phyloP scores from a whole-genome alignment of 257 asterid species.

The Ehretia macrophylla region DNA sequence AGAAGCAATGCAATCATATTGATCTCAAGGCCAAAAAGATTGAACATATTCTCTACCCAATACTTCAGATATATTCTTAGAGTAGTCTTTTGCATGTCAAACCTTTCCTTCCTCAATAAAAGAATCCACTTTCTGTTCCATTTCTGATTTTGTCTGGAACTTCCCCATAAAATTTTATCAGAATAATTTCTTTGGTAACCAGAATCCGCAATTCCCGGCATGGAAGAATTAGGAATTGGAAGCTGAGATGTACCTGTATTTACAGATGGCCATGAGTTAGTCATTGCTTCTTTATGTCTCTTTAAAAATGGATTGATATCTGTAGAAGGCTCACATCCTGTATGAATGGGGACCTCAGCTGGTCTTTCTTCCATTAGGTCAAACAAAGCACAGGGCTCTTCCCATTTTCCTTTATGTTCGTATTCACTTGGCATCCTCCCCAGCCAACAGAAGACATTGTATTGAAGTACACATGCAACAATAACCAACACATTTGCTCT shows the following conservation, averaged over 20 bases:
- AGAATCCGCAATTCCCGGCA: neutral
- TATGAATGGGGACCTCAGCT: conserved; percentile 30
- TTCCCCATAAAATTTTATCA: conserved; percentile 74
- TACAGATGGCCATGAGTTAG: conserved; percentile 47
- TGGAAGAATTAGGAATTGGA: conserved; percentile 32
- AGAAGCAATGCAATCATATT: conserved; percentile 82
- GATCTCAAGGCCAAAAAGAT: conserved; percentile 97
- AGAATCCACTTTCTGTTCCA: conserved; percentile 75
- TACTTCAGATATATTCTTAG: conserved; percentile 80
- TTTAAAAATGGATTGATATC: neutral
- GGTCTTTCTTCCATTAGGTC: conserved; percentile 55
- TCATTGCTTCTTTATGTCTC: conserved; percentile 18
- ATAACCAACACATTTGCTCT: conserved; percentile 88
- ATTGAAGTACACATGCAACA: conserved; percentile 88
- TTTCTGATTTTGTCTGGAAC: conserved; percentile 71
- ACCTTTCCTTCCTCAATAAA: conserved; percentile 81
- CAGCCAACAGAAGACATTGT: conserved; percentile 86
- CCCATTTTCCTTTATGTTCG: conserved; percentile 45
- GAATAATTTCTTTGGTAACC: too few species aligned
- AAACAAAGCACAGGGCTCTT: conserved; percentile 91
- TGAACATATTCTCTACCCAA: conserved; percentile 96
- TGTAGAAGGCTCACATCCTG: conserved; percentile 35
- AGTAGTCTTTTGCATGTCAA: conserved; percentile 80
- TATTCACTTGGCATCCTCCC: conserved; percentile 58
- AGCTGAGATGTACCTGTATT: neutral